Evolutionary conservation across 805 yeast genomes (phyloP).

Genomic region (Candida andamanensis): DNA sequence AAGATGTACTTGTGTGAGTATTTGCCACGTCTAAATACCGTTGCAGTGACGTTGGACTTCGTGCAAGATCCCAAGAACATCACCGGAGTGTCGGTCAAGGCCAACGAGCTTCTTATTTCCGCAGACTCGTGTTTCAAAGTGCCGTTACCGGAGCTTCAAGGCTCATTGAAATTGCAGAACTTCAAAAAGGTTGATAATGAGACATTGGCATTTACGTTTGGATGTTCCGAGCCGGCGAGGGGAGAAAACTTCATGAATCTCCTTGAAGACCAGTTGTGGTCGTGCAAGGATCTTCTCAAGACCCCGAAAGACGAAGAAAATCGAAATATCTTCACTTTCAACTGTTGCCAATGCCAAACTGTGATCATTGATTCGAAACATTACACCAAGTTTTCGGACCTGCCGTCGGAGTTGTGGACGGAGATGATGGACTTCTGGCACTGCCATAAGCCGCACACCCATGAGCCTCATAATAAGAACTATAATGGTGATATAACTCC

Average conservation of each 20-base stretch:
- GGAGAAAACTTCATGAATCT: slow-evolving; percentile 6
- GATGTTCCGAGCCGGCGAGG: too few relatives aligned
- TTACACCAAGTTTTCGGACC: slow-evolving; percentile 40
- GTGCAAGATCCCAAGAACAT: slow-evolving; percentile 10
- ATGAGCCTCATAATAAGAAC: slow-evolving; percentile 16
- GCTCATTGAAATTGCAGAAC: too few relatives aligned
- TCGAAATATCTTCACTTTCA: slow-evolving; percentile 22
- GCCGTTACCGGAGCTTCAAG: too few relatives aligned
- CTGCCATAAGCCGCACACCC: slow-evolving; percentile 67
- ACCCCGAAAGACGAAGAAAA: slow-evolving; percentile 22
- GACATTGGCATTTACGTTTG: too few relatives aligned
- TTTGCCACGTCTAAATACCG: slow-evolving; percentile 18
- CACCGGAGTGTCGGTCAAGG: background rate
- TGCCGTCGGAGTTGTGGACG: slow-evolving; percentile 93
- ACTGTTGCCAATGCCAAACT: slow-evolving; percentile 27
- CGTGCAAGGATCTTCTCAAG: slow-evolving; percentile 35
- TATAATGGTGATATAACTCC: slow-evolving; percentile 46
- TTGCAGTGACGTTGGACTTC: slow-evolving; percentile 12
- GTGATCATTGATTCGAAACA: slow-evolving; percentile 24
- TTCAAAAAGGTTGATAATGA: too few relatives aligned
- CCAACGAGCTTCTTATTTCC: too few relatives aligned
- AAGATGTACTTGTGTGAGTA: slow-evolving; percentile 22
- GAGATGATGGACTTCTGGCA: slow-evolving; percentile 98
- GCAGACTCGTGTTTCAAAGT: too few relatives aligned
- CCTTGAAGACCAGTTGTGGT: slow-evolving; percentile 31